Base-by-base conservation (phyloP, 176 grass and related monocot genomes). In the Triticum monococcum region DNA sequence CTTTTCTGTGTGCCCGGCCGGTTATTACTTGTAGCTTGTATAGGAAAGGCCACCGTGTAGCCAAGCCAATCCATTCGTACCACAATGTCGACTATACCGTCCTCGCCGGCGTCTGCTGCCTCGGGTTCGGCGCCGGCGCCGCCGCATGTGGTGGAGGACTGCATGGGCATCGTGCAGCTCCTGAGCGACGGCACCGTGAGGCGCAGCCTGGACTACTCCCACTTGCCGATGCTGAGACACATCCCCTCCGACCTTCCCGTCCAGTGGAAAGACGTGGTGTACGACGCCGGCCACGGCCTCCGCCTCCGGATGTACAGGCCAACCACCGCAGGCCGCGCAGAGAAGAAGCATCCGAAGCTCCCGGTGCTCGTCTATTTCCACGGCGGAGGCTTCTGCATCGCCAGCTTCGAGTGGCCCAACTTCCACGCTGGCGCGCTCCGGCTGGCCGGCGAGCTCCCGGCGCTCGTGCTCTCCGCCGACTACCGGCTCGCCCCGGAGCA, bases 401-500 rank as follows among this genome's bases (percentile, higher is more conserved):
- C 1, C 38, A 40, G 64, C 64, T 67, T 32, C 64, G 64, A 67
- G 64, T 32, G 28, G 28, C 64, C 64, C 64, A 67, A 32, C 28
- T 67, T 67, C 64, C 64, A 31, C 5, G 64, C 25, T 5, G 64
- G 25, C 64, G 64, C 26, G 26, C 64, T 66, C 25, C 25, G 63
- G 63, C 12, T 65, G 5, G 63, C 63, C 63, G 12, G 25, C 63
- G 63, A 30, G 25, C 84, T 95, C 45, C 40, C 87, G 1, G 92
- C 84, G 40, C 13, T 96, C 68, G 91, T 96, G n/a, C 83, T 93
- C 30, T 87, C 94, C 25, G 84, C 91, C 9, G 87, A 96, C 83
- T 96, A 96, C 89, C 91, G 89, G 9, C 89, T 96, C 8, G 94
- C 94, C 0, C 1, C 94, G 2, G 89, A 92, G 54, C 74, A 96